Conservation (phyloP, 352 stramenopile species). For the Phytophthora podocarpi region DNA sequence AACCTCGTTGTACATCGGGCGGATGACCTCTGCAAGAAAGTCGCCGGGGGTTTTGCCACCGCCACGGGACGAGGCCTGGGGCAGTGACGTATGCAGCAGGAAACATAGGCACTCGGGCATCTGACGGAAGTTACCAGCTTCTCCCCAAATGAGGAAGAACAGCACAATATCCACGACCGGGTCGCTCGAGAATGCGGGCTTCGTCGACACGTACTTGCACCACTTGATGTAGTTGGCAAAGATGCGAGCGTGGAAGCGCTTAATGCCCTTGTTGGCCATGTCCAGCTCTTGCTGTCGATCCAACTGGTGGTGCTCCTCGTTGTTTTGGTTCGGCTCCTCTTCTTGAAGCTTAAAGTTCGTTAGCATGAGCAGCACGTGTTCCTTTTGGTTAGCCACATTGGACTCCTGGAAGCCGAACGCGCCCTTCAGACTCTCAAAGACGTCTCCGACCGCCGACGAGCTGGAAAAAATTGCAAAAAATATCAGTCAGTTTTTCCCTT, state of each 20-base stretch:
- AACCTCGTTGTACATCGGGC: slow-evolving; percentile 80
- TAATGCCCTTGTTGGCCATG: slow-evolving; percentile 75
- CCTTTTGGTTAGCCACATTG: slow-evolving; percentile 80
- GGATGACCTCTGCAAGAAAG: slow-evolving; percentile 79
- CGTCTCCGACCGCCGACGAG: slow-evolving; percentile 62
- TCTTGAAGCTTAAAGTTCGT: slow-evolving; percentile 87
- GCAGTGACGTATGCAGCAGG: slow-evolving; percentile 77
- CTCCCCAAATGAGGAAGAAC: slow-evolving; percentile 88
- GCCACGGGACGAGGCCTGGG: slow-evolving; percentile 62
- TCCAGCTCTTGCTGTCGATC: slow-evolving; percentile 76
- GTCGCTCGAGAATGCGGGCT: slow-evolving; percentile 79
- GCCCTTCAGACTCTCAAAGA: slow-evolving; percentile 93
- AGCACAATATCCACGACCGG: slow-evolving; percentile 79
- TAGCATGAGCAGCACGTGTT: slow-evolving; percentile 79
- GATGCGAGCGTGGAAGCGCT: slow-evolving; percentile 74
- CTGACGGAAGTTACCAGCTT: slow-evolving; percentile 87
- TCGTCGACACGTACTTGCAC: slow-evolving; percentile 87
- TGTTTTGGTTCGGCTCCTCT: slow-evolving; percentile 39
- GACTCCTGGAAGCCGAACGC: slow-evolving; percentile 96
- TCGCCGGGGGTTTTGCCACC: slow-evolving; percentile 66
- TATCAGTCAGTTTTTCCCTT: not conserved
- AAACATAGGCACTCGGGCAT: slow-evolving; percentile 83
- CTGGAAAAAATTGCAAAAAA: slow-evolving; percentile 26
- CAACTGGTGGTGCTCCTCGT: slow-evolving; percentile 46
- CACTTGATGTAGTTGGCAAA: slow-evolving; percentile 90